Base-by-base conservation (phyloP, 805 yeast species). In the Candida manassasensis region DNA sequence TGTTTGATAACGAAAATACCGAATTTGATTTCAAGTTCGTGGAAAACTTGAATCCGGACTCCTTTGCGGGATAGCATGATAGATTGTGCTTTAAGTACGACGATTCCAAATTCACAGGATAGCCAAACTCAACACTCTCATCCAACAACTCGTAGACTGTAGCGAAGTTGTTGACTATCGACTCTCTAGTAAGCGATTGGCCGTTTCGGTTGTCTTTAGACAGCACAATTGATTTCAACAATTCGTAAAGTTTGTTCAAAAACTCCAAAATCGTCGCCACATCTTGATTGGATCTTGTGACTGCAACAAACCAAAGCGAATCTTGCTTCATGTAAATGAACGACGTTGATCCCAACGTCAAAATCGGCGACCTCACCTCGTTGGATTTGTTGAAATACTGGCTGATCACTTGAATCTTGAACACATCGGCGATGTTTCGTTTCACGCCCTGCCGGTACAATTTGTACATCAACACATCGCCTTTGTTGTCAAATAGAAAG, bases 321-420 rank as follows among this genome's bases (percentile, higher is more conserved):
- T 69, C 69, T 19, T 72, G 66, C 44, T 75, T 76, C 32, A 85
- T 79, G 51, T 87, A 89, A 36, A 87, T 71, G 53, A 90, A 93
- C 0, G 96, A 82, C 0, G 97, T 93, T 0, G 95, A 85, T 1
- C 97, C 97, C 29, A 93, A 61, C 0, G 97, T 93, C 29, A 90
- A 62, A 26, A 67, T 63, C 8, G 73, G 73, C 34, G 67, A 63
- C 34, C 34, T 27, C 27, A 47, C 42, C 26, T 50, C 34, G 21
- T 40, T 40, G 24, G 42, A 34, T 17, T 47, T 49, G 31, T 47
- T 33, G 29, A 50, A 25, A 17, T 37, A 28, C 38, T 81, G 73
- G 35, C 84, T 69, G 27, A 90, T 86, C 18, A 90, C 96, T 53
- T 90, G 96, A 36, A 88, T 81, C n/a, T 96, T 73, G 52, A 90